These are phyloP conservation scores for Heterobasidion parviporum DNA, from an alignment of 1,284 basidiomycete species.

Conservation along the genomic window DNA sequence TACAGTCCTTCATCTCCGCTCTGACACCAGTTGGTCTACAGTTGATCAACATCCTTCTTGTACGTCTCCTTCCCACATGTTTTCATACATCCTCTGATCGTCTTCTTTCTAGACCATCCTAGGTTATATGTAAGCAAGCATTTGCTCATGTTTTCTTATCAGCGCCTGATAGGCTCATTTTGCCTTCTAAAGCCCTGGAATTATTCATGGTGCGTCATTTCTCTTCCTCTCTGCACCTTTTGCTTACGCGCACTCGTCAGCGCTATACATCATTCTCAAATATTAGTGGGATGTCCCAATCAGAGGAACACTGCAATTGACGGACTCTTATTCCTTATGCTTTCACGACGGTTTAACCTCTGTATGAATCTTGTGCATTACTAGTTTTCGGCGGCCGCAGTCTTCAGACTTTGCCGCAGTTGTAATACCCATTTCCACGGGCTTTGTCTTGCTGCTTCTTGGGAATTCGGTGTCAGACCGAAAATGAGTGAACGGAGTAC, in stretches of 20 bases:
- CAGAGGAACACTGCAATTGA: conserved; percentile 1
- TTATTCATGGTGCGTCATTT: conserved; percentile 53
- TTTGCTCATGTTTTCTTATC: neutral
- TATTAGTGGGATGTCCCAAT: conserved; percentile 22
- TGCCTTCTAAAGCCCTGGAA: conserved; percentile 45
- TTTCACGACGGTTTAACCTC: neutral
- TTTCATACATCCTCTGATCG: neutral
- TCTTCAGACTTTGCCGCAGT: too few species aligned
- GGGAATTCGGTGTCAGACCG: neutral
- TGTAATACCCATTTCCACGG: neutral
- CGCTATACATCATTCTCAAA: conserved; percentile 69
- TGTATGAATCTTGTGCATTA: neutral
- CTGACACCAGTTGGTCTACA: conserved; percentile 12
- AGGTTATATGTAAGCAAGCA: conserved; percentile 51
- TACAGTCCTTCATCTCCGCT: neutral
- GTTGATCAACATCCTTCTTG: conserved; percentile 63
- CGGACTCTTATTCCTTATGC: neutral
- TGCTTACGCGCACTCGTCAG: conserved; percentile 21
- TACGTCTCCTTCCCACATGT: conserved; percentile 15
- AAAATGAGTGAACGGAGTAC: too few species aligned
- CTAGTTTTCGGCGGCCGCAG: neutral
- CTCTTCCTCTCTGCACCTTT: conserved; percentile 4
- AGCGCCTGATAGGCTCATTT: conserved; percentile 12
- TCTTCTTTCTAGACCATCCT: conserved; percentile 40
- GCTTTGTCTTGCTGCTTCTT: neutral